Base-by-base conservation (phyloP, 2,329 filamentous ascomycete genomes). In the Aspergillus sp. region DNA sequence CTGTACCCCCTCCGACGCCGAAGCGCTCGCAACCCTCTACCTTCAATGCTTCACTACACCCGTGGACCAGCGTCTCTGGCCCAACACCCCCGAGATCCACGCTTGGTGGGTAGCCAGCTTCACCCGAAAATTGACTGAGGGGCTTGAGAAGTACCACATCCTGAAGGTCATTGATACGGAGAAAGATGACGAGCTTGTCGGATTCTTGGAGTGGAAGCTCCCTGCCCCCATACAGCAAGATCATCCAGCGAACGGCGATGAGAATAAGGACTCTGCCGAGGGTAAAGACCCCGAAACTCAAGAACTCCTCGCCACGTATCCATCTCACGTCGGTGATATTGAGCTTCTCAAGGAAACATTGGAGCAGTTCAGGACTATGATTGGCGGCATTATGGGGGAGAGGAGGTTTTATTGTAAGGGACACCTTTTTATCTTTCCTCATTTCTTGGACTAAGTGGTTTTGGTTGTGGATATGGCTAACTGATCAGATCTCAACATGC, bases 381-480 rank as follows among this genome's bases (percentile, higher is more conserved):
- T 64, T 55, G 23, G 30, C 13, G 21, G 57, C 30, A 44, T 64
- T 32, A 71, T 73, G 68, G 58, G 59, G 1, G 57, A 44, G 0
- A 63, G 62, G 36, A 56, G 59, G 47, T 67, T 71, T 63, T 71
- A 69, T 48, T 70, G 71, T 73, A 65, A 13, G 66, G 65, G 23
- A 25, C 5, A 25, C 23, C 23, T 25, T 25, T 30, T 30, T 51
- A 36, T 21, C 30, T n/a, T 53, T 39, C 17, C 6, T 8, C 15
- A 1, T 3, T 23, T 15, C 13, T 21, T 21, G 2, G 2, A 3
- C 10, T 51, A 1, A 6, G 6, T 8, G 8, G 38, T 30, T 30
- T 1, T 30, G 27, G 13, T 57, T 1, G 11, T 49, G 10, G 10
- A 13, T 36, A 36, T 19, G 13, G 3, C 15, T 48, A 27, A 32